Evolutionary conservation across 2,329 filamentous ascomycete species (phyloP).

Genomic region (Blastomyces gilchristii): DNA sequence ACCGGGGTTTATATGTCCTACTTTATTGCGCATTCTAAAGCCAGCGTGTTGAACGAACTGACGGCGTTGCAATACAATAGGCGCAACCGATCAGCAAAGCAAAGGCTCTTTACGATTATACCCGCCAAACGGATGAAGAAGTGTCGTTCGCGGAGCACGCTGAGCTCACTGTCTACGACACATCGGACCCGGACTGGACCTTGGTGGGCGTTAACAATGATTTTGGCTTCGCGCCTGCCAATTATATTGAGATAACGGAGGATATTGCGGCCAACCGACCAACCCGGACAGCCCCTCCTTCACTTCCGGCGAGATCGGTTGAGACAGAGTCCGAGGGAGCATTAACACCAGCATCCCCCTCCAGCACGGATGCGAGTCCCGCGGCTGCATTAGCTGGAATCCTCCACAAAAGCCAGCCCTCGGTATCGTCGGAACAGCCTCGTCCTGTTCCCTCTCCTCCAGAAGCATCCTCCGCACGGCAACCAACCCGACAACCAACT

Average conservation of each 20-base stretch:
- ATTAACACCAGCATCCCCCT: slow-evolving; percentile 27
- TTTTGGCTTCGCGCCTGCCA: slow-evolving; percentile 88
- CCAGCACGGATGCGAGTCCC: slow-evolving; percentile 34
- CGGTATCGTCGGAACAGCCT: slow-evolving; percentile 22
- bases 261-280: slow-evolving; percentile 27
- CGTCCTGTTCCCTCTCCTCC: slow-evolving; percentile 28
- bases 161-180: slow-evolving; percentile 73
- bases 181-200: slow-evolving; percentile 91
- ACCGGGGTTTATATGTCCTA: background rate
- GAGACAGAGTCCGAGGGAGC: slow-evolving; percentile 38
- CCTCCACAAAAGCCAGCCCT: slow-evolving; percentile 32
- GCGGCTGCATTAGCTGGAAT: slow-evolving; percentile 48
- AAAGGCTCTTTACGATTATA: slow-evolving; percentile 96
- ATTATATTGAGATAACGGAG: slow-evolving; percentile 74
- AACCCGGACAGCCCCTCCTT: slow-evolving; percentile 35
- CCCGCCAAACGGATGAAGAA: slow-evolving; percentile 93
- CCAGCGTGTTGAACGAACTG: background rate
- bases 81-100: slow-evolving; percentile 59
- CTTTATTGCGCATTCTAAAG: background rate
- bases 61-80: slow-evolving; percentile 32
- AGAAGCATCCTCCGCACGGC: slow-evolving; percentile 22
- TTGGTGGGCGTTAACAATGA: slow-evolving; percentile 74
- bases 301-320: slow-evolving; percentile 20
- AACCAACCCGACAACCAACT: slow-evolving; percentile 39
- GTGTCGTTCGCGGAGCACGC: slow-evolving; percentile 89